Evolutionary conservation across 805 yeast species (phyloP), one percentile per base, ranked within the genome.

Genomic region (Sugiyamaella qingdaonensis): DNA sequence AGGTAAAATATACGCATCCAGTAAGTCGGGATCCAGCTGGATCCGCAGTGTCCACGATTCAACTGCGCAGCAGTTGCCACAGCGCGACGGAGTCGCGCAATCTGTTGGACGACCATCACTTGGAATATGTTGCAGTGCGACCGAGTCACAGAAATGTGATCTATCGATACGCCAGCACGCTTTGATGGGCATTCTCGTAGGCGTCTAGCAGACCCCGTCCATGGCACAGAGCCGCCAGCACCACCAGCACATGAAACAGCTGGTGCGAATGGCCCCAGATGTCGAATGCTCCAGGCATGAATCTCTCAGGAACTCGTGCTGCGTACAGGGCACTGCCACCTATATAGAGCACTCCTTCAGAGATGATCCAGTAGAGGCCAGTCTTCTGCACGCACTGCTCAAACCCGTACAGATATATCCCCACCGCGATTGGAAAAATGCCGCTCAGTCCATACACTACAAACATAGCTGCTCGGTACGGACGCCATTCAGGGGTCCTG

Each of bases 211-310:
- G 70, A 0, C 85, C 95, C 51, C 61, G 73, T 68, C 85, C 80
- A 69, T 90, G 97, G 53, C 85, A 85, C 52, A 71, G 73, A 0
- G 95, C 73, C 76, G 95, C 95, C 10, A 82, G 59, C 0, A 88
- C 90, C 7, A 88, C 95, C 61, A 86, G 67, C 9, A 85, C 68
- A 66, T 88, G 96, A 64, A 89, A 88, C 9, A 89, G 76, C 64
- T 89, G 96, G 66, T 89, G 97, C 5, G 95, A 85, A 59, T 86
- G 86, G 1, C 95, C 95, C 68, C 80, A 76, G 10, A 80, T 62
- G 60, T 88, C 96, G 64, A 77, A 86, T 18, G 54, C 66, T 51
- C 90, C 90, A 0, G 88, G 88, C 4, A 58, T 59, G 41, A 74
- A 72, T 47, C 86, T 73, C 64, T 90, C 97, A 0, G 97, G 97